A percentile compares a stretch with the other conserved stretches of the same genome.
Evolutionary conservation across 164 flowering plant genomes (phyloP).

Genomic region (Vitis rotundifolia): DNA sequence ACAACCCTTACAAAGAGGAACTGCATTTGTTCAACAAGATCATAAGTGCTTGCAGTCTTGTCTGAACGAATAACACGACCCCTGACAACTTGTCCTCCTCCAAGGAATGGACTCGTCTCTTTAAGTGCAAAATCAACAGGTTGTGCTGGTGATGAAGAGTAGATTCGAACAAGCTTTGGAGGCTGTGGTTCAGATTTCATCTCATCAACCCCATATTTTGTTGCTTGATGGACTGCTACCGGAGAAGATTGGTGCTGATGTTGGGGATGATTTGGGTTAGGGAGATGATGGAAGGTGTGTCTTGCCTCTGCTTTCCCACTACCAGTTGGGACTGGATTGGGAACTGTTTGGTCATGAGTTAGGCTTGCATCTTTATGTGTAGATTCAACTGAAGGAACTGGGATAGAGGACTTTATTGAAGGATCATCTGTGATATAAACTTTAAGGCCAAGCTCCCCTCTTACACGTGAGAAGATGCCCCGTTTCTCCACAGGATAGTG

Average conservation of each 20-base stretch:
- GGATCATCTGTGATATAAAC: slow-evolving; percentile 75
- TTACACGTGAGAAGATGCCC: slow-evolving; percentile 67
- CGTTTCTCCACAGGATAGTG: slow-evolving; percentile 86
- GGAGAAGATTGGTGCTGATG: slow-evolving; percentile 33
- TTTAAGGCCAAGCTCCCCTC: slow-evolving; percentile 85
- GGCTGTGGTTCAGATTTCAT: slow-evolving; percentile 61
- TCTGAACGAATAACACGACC: slow-evolving; percentile 77
- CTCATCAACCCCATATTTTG: slow-evolving; percentile 45
- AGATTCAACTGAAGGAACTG: slow-evolving; percentile 44
- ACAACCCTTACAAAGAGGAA: slow-evolving; percentile 91
- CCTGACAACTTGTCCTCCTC: slow-evolving; percentile 88
- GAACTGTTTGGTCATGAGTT: slow-evolving; percentile 16
- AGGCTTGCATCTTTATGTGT: slow-evolving; percentile 16
- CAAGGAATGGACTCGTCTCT: slow-evolving; percentile 92
- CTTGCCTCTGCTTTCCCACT: slow-evolving; percentile 41
- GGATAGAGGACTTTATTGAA: slow-evolving; percentile 55
- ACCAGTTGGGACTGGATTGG: slow-evolving; percentile 8
- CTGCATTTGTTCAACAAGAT: slow-evolving; percentile 91
- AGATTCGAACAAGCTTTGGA: slow-evolving; percentile 64
- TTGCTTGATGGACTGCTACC: slow-evolving; percentile 25
- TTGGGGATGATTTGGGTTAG: slow-evolving; percentile 39
- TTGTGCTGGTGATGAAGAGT: slow-evolving; percentile 63
- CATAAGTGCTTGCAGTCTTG: slow-evolving; percentile 77
- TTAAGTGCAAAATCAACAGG: slow-evolving; percentile 85
- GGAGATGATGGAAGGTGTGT: slow-evolving; percentile 74